Evolutionary conservation across 2,329 filamentous ascomycete genomes (phyloP), one percentile per base, ranked within the genome.

Genomic region (Phialophora verrucosa): DNA sequence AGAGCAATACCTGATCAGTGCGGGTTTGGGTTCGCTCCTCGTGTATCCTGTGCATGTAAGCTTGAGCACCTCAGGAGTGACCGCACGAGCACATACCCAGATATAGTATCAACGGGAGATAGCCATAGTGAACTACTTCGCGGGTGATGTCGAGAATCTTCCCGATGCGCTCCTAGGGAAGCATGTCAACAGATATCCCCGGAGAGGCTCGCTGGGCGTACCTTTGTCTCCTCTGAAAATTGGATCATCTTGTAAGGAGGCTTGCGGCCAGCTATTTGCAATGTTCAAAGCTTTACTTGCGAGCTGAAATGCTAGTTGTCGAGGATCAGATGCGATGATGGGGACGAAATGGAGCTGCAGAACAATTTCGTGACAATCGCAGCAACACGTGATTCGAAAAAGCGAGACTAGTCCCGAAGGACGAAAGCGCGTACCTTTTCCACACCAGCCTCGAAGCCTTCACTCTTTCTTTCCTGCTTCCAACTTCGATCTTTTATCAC

Each of bases 181-280:
- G 4, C 47, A 35, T 42, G 60, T 64, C 57, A 66, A 25, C 27
- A 59, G 38, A 31, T 38, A 4, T 35, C 35, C 47, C n/a, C 49
- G 25, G 61, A 71, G 25, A 7, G 6, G 60, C 25, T 23, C 32
- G 10, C 10, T 44, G 20, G 42, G 62, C 76, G 56, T 71, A 96
- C 94, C 90, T 98, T 98, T 77, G 93, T 93, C 84, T 99, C 95
- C 82, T 99, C 95, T 59, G 95, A 98, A 73, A 98, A 89, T 73
- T 85, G 84, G 75, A 73, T 59, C 70, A 72, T 72, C 38, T 25
- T 25, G 17, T 25, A 1, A 51, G 5, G 29, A n/a, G 12, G 20
- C 10, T 6, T 2, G 27, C 8, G 27, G 29, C n/a, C 7, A 11
- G n/a, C 42, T 23, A 25, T 5, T 23, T 38, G 1, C 23, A 42